Percentiles rank a stretch among this genome's conserved stretches.
Evolutionary conservation across 768 basidiomycete species (phyloP).

Genomic region (Lyophyllum decastes): DNA sequence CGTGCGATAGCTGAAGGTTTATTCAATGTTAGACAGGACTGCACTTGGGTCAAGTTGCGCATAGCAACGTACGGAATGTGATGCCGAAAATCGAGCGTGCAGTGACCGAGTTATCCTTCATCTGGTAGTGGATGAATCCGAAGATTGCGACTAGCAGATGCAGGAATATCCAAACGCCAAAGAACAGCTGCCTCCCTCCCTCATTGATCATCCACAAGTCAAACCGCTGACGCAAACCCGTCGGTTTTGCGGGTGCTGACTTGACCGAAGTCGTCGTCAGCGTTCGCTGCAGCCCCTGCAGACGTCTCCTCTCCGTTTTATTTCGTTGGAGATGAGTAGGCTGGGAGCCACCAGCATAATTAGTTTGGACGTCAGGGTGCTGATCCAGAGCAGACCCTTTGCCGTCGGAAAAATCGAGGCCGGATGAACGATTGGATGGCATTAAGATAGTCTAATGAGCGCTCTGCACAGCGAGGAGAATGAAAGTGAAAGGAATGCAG

Average conservation of each 20-base stretch:
- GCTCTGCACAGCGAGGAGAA: constrained; percentile 37
- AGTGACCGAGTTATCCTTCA: constrained; percentile 74
- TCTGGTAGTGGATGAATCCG: constrained; percentile 74
- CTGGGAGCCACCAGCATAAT: constrained; percentile 28
- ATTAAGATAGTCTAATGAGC: constrained; percentile 30
- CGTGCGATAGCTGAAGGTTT: constrained; percentile 72
- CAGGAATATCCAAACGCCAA: constrained; percentile 77
- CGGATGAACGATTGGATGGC: constrained; percentile 52
- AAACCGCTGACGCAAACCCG: constrained; percentile 45
- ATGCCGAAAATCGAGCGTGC: constrained; percentile 74
- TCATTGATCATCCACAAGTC: constrained; percentile 95
- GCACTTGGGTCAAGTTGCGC: not conserved
- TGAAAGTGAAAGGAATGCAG: constrained; percentile 33
- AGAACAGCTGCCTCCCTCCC: constrained; percentile 78
- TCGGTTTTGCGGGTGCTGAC: constrained; percentile 34
- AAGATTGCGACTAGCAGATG: constrained; percentile 78
- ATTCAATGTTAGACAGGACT: constrained; percentile 31
- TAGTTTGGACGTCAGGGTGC: constrained; percentile 47
- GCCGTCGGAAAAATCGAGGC: constrained; percentile 70
- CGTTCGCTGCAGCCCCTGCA: constrained; percentile 82
- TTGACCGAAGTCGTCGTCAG: constrained; percentile 36
- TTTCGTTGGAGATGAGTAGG: constrained; percentile 73
- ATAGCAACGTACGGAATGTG: constrained; percentile 62
- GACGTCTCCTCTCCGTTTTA: constrained; percentile 77
- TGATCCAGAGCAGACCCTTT: constrained; percentile 46